These are phyloP conservation scores for Rubroboletus pulcherrimus DNA, from an alignment of 768 basidiomycete species.

Conservation along the genomic window DNA sequence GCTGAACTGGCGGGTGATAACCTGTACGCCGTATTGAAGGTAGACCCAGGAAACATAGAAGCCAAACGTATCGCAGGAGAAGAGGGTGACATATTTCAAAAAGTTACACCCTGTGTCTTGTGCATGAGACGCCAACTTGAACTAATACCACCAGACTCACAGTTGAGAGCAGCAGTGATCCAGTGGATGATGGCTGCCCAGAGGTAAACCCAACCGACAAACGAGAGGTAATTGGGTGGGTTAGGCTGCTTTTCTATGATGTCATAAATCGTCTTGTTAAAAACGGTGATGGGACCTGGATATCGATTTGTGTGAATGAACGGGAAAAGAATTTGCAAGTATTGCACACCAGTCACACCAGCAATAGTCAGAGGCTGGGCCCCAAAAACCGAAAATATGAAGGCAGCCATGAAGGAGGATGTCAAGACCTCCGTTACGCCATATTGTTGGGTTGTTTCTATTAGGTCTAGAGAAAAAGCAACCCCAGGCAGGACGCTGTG, in stretches of 20 bases:
- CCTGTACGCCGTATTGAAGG: slow-evolving; percentile 85
- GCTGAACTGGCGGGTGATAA: slow-evolving; percentile 68
- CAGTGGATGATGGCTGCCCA: slow-evolving; percentile 88
- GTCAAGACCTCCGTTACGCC: slow-evolving; percentile 85
- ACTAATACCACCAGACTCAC: slow-evolving; percentile 36
- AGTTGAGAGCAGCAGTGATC: slow-evolving; percentile 76
- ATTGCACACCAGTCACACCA: slow-evolving; percentile 71
- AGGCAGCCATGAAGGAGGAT: slow-evolving; percentile 85
- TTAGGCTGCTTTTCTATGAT: slow-evolving; percentile 57
- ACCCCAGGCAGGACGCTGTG: slow-evolving; percentile 81
- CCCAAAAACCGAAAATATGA: slow-evolving; percentile 81
- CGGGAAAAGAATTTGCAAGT: neutral
- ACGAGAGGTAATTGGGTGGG: slow-evolving; percentile 75
- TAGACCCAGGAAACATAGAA: slow-evolving; percentile 93
- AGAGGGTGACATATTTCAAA: slow-evolving; percentile 81
- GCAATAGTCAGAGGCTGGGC: slow-evolving; percentile 91
- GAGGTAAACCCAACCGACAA: slow-evolving; percentile 89
- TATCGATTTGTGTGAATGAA: neutral
- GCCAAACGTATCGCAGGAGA: slow-evolving; percentile 90
- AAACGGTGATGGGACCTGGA: slow-evolving; percentile 84
- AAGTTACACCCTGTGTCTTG: slow-evolving; percentile 65
- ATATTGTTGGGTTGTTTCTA: slow-evolving; percentile 86
- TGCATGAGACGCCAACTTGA: neutral
- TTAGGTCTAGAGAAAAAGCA: slow-evolving; percentile 88
- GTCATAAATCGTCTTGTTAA: slow-evolving; percentile 86